These are phyloP conservation scores for Cutaneotrichosporon curvatum DNA, from an alignment of 1,284 basidiomycete genomes.

Conservation along the genomic window DNA sequence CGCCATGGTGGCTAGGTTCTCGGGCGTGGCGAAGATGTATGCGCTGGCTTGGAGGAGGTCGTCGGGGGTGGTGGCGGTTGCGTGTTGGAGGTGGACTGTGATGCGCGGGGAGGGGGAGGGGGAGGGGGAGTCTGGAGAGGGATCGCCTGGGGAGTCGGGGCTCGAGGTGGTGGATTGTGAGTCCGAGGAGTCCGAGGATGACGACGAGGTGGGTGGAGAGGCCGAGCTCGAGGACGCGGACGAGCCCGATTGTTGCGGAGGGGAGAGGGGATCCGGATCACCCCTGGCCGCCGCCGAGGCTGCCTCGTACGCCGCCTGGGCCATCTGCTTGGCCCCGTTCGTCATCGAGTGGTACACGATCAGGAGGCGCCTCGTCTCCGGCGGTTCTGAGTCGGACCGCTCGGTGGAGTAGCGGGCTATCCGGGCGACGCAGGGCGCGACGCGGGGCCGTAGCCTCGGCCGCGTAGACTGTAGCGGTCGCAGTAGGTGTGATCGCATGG, in stretches of 20 bases:
- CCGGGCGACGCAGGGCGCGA: no score
- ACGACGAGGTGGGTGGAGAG: background rate
- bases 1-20: conserved; percentile 15
- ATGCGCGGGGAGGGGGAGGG: background rate
- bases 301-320: conserved; percentile 9
- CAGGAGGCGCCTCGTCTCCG: conserved; percentile 20
- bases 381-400: no score
- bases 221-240: no score
- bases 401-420: no score
- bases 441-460: no score
- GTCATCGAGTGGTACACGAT: conserved; percentile 20
- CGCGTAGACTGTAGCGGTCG: no score
- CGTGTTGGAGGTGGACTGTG: conserved; percentile 1
- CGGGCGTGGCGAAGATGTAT: conserved; percentile 15
- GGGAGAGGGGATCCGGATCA: no score
- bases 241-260: no score
- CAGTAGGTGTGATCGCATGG: no score
- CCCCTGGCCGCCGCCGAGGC: conserved; percentile 7
- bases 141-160: no score
- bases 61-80: conserved; percentile 6
- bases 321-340: conserved; percentile 14
- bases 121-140: background rate
- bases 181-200: no score
- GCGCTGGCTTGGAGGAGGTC: conserved; percentile 9
- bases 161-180: no score